A percentile compares a stretch with the other conserved stretches of the same genome.
Conservation (phyloP, 495 filamentous ascomycete species). For the Niebla homalea region DNA sequence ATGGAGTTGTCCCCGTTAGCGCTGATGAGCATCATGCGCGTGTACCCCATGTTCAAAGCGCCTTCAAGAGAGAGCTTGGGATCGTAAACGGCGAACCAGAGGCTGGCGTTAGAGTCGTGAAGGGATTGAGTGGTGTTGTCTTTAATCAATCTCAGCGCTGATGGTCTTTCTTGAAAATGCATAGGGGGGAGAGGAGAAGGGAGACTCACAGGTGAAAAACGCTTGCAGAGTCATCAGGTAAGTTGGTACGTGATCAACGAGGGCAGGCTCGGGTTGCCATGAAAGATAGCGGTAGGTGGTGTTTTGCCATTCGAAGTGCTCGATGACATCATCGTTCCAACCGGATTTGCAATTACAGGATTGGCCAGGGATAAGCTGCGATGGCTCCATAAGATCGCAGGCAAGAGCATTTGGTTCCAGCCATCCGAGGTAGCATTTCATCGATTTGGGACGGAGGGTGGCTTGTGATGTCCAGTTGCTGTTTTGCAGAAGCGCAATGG, state of each 20-base stretch:
- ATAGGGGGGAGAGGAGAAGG: neutral
- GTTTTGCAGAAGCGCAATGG: neutral
- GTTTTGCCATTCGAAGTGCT: constrained; percentile 4
- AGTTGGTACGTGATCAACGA: neutral
- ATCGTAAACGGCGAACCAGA: neutral
- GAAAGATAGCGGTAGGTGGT: constrained; percentile 4
- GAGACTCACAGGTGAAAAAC: neutral
- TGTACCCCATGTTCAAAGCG: neutral
- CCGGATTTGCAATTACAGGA: constrained; percentile 3
- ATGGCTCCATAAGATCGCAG: neutral
- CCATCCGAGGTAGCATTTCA: constrained; percentile 1
- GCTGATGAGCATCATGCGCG: constrained; percentile 1
- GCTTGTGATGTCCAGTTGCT: neutral
- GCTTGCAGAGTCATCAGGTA: constrained; percentile 1
- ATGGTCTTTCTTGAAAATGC: neutral
- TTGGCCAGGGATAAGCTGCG: neutral
- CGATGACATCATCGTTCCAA: neutral
- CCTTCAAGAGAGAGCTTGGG: neutral
- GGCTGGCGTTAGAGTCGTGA: neutral
- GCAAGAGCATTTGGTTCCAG: neutral
- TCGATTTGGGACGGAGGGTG: neutral
- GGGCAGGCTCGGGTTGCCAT: neutral
- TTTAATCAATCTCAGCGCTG: neutral
- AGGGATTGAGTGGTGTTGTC: neutral
- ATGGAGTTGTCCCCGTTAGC: constrained; percentile 1